Evolutionary conservation across 352 stramenopile species (phyloP).

Genomic region (Phytophthora chlamydospora): DNA sequence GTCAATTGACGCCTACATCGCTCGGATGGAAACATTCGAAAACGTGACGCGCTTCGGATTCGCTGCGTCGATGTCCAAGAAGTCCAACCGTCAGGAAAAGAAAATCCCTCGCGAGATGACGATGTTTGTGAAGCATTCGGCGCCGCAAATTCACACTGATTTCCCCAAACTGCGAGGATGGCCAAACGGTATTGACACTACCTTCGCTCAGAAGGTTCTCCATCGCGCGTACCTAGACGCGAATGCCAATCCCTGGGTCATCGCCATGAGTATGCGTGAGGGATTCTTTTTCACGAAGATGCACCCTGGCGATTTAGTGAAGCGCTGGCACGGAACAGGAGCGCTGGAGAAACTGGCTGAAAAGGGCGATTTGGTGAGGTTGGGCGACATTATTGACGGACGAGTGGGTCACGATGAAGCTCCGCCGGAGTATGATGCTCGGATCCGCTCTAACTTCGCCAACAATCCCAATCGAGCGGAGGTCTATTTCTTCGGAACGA

Average conservation of each 20-base stretch:
- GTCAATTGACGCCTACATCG: slow-evolving; percentile 17
- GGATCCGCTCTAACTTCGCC: slow-evolving; percentile 35
- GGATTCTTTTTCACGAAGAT: neutral
- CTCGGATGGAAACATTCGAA: slow-evolving; percentile 12
- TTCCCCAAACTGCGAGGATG: slow-evolving; percentile 20
- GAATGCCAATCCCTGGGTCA: neutral
- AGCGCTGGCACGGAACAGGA: slow-evolving; percentile 12
- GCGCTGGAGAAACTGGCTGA: neutral
- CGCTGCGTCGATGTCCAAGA: neutral
- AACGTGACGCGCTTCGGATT: slow-evolving; percentile 5
- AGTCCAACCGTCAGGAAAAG: neutral
- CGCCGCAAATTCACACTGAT: slow-evolving; percentile 5
- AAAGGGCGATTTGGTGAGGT: slow-evolving; percentile 1
- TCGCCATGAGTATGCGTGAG: neutral
- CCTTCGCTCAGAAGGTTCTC: slow-evolving; percentile 4
- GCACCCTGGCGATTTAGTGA: slow-evolving; percentile 4
- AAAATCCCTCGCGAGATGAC: slow-evolving; percentile 5
- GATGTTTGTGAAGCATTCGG: neutral
- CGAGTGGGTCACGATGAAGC: neutral
- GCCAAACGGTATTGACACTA: slow-evolving; percentile 11
- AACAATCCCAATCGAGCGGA: slow-evolving; percentile 31
- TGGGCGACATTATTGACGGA: slow-evolving; percentile 25
- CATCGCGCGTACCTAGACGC: slow-evolving; percentile 7
- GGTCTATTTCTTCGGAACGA: slow-evolving; percentile 33
- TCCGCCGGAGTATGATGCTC: slow-evolving; percentile 26